Evolutionary conservation across 2,329 filamentous ascomycete species (phyloP), one percentile per base, ranked within the genome.

Genomic region (Neophaeococcomyces mojaviensis): DNA sequence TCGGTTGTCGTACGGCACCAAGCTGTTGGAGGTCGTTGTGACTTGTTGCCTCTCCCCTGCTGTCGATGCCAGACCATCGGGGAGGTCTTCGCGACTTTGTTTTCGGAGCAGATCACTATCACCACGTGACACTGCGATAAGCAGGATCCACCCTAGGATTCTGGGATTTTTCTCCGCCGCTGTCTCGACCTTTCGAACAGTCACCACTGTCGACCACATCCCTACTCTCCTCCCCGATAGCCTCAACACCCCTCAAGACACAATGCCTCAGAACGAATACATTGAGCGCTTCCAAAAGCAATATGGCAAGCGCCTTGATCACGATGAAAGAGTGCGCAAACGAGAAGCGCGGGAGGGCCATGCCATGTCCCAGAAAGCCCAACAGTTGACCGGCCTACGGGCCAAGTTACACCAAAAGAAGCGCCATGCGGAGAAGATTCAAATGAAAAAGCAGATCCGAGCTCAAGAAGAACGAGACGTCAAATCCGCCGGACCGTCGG

Each of bases 361-460:
- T 76, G 82, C 89, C 69, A 80, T 80, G 47, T 92, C 86, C 41
- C 78, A 92, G 63, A 84, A 95, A 71, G 88, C 92, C 19, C 90
- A 97, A 74, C 95, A 92, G 67, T 77, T 96, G 61, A 84, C 86
- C 51, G 92, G 92, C 55, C 79, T 97, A 59, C 78, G 88, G 52
- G 92, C 92, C 58, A 98, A 98, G 76, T 74, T 94, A 61, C 83
- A 92, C 72, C 84, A 90, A 67, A 83, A 97, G 78, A 88, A 89
- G 75, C 81, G 92, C 20, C 86, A 88, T 72, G 85, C 89, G 66
- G 89, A 98, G 76, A 98, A 98, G 83, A 94, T 95, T 64, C 88
- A 94, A 77, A 89, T 95, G 84, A 85, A 84, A 69, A 94, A 95
- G 77, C 74, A 82, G 61, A 94, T 98, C 78, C 87, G 86, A 70